Base-by-base conservation (phyloP, 345 rosid species). In the Sisymbrium irio region DNA sequence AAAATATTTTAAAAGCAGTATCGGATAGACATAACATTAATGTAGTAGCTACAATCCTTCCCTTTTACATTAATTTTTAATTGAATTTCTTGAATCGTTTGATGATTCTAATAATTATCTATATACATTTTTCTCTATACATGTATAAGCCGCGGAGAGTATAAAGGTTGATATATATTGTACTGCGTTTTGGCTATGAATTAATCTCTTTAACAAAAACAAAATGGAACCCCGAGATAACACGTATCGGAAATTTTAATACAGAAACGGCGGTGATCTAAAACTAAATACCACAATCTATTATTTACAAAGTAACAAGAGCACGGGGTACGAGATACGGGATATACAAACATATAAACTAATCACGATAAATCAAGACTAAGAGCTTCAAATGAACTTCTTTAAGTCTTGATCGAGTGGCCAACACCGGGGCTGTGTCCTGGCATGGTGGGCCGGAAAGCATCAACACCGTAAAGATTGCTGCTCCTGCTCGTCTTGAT, bases 341-440 rank as follows among this genome's bases (percentile, higher is more conserved):
- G n/a, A n/a, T n/a, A n/a, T n/a, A n/a, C n/a, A n/a, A n/a, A n/a
- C n/a, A n/a, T n/a, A n/a, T n/a, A n/a, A n/a, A 42, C 25, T 5
- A 54, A 62, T 62, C 2, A 44, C 13, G 12, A 74, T 51, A 47
- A 49, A n/a, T 50, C 45, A 40, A 50, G 2, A 67, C 18, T n/a
- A 41, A 51, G 19, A 20, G 32, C 13, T 22, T 32, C 3, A 51
- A 68, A 22, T 22, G 27, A 22, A 11, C 2, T 33, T 63, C 6
- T 61, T 28, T 47, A 77, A 1, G 53, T 77, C 67, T 77, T 77
- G 67, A 77, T 70, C 0, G 37, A 76, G 68, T 83, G 85, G 10
- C 87, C 88, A 53, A 83, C 77, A n/a, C 88, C 84, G 1, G 86
- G 87, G 37, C 86, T 85, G 36, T 79, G 82, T 17, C 87, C 88